These are phyloP conservation scores for Anthracocystis walkeri DNA, from an alignment of 1,284 basidiomycete genomes.

Conservation along the genomic window DNA sequence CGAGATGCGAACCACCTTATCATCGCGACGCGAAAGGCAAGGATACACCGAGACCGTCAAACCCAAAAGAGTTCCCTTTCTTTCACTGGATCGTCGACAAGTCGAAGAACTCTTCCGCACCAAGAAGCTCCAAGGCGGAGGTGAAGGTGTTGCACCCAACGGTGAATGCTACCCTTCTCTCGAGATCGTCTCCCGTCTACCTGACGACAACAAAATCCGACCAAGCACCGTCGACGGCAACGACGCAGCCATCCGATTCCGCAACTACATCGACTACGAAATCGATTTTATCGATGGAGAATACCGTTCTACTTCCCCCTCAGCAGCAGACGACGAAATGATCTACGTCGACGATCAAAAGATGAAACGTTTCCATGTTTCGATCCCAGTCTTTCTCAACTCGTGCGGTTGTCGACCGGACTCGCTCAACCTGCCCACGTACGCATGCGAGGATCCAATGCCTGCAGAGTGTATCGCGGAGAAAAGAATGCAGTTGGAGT, in stretches of 20 bases:
- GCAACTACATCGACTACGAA: conserved; percentile 34
- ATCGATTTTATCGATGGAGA: conserved; percentile 47
- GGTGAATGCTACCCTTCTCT: conserved; percentile 27
- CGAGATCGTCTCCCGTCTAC: conserved; percentile 26
- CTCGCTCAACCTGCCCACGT: conserved; percentile 37
- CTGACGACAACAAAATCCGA: conserved; percentile 35
- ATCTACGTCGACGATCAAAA: conserved; percentile 36
- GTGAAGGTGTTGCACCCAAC: conserved; percentile 21
- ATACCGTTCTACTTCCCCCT: neutral
- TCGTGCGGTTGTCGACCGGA: conserved; percentile 35
- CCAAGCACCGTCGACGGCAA: conserved; percentile 31
- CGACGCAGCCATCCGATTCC: conserved; percentile 37
- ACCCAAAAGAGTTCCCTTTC: conserved; percentile 23
- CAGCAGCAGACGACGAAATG: neutral
- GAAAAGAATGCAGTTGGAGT: conserved; percentile 3
- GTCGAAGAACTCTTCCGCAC: conserved; percentile 20
- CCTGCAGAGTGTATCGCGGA: conserved; percentile 14
- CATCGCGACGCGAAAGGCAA: conserved; percentile 16
- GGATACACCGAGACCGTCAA: conserved; percentile 22
- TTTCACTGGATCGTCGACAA: conserved; percentile 22
- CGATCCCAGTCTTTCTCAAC: conserved; percentile 23
- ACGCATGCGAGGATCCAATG: conserved; percentile 37
- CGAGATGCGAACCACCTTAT: conserved; percentile 17
- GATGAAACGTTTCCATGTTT: conserved; percentile 43
- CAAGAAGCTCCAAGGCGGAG: conserved; percentile 18